These are phyloP conservation scores for Schizothecium vesticola DNA, from an alignment of 495 filamentous ascomycete species.

Conservation along the genomic window DNA sequence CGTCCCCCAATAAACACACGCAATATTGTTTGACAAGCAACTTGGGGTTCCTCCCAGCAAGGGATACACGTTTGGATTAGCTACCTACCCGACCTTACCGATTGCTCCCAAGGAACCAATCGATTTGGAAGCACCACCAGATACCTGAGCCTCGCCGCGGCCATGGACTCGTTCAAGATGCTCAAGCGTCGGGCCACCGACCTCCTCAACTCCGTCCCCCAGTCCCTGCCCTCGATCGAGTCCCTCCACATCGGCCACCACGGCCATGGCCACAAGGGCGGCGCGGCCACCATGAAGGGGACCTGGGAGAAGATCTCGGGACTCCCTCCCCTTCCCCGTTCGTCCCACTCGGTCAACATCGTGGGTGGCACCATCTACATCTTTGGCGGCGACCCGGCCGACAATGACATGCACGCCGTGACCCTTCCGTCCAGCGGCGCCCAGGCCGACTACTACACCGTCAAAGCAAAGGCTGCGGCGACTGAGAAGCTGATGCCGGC, in stretches of 20 bases:
- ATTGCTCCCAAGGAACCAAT: not conserved
- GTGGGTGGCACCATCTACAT: conserved; percentile 63
- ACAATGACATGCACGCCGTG: conserved; percentile 66
- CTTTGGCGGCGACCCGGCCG: conserved; percentile 61
- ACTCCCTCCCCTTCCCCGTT: conserved; percentile 53
- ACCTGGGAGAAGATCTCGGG: conserved; percentile 52
- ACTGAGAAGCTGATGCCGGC: not conserved
- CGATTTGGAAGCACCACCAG: not conserved
- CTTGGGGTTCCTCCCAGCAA: not conserved
- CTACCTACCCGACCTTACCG: not conserved
- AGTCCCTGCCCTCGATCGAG: conserved; percentile 31
- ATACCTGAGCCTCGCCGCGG: not conserved
- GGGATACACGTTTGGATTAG: not conserved
- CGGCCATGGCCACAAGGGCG: conserved; percentile 3
- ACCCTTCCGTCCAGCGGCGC: conserved; percentile 50
- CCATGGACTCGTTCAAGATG: conserved; percentile 41
- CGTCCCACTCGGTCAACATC: conserved; percentile 64
- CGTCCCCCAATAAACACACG: no score
- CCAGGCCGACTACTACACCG: conserved; percentile 52
- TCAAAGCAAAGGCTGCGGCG: conserved; percentile 38
- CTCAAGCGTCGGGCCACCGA: conserved; percentile 44
- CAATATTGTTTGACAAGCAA: not conserved
- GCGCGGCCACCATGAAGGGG: conserved; percentile 42
- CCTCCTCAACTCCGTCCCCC: conserved; percentile 36
- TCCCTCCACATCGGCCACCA: conserved; percentile 17